These are phyloP conservation scores for Pisolithus marmoratus DNA, from an alignment of 768 basidiomycete species.

Conservation along the genomic window DNA sequence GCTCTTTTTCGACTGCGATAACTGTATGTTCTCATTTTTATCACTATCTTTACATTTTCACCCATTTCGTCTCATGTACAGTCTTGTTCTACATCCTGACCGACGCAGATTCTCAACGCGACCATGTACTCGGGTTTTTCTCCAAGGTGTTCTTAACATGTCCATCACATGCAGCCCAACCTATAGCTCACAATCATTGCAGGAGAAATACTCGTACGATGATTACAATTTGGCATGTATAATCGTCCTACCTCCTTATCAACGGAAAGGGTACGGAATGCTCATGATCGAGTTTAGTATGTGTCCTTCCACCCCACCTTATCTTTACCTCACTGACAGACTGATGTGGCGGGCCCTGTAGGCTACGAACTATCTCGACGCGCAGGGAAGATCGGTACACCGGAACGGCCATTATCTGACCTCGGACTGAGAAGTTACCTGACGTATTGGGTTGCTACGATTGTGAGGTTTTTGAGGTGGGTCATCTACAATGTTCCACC, in stretches of 20 bases:
- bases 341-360: conserved; percentile 22
- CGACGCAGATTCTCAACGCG: conserved; percentile 70
- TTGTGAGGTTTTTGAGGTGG: conserved; percentile 80
- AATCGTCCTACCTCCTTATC: conserved; percentile 90
- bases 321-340: not conserved
- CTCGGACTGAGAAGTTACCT: conserved; percentile 89
- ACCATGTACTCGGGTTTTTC: conserved; percentile 75
- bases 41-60: not conserved
- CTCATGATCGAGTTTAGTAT: conserved; percentile 97
- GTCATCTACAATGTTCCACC: no score
- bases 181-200: not conserved
- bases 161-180: not conserved
- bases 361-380: conserved; percentile 90
- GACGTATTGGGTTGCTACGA: conserved; percentile 78
- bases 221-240: conserved; percentile 98
- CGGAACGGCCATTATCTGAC: conserved; percentile 92
- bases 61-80: conserved; percentile 1
- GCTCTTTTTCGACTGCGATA: conserved; percentile 84
- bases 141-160: conserved; percentile 42
- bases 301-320: conserved; percentile 23
- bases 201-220: conserved; percentile 95
- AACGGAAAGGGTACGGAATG: conserved; percentile 86
- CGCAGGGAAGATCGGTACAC: conserved; percentile 77
- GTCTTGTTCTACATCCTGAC: conserved; percentile 93
- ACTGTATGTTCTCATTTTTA: conserved; percentile 48